These are phyloP conservation scores for Aurifilum marmelostoma DNA, from an alignment of 2,329 filamentous ascomycete genomes.

Conservation along the genomic window DNA sequence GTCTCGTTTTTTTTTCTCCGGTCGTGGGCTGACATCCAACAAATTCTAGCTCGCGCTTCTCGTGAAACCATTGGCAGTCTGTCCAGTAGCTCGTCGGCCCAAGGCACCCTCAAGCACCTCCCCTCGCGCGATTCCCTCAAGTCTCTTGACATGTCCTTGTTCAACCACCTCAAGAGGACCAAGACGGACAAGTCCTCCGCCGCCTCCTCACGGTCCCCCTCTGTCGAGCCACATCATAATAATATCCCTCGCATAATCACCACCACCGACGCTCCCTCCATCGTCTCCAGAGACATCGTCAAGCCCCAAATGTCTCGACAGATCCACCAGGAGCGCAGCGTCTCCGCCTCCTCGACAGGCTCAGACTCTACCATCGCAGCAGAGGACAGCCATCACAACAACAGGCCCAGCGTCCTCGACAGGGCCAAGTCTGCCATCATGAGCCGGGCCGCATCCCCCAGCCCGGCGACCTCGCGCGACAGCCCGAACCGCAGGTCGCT, in stretches of 20 bases:
- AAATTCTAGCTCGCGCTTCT: constrained; percentile 13
- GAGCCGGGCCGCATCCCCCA: constrained; percentile 25
- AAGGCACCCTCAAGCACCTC: constrained; percentile 26
- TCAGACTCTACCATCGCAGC: constrained; percentile 28
- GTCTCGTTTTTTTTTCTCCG: neutral
- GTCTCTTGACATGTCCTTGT: constrained; percentile 29
- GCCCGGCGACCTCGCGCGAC: constrained; percentile 23
- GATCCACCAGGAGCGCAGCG: constrained; percentile 23
- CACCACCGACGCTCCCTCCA: constrained; percentile 29
- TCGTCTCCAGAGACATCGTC: constrained; percentile 25
- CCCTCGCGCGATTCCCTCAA: constrained; percentile 28
- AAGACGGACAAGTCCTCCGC: constrained; percentile 26
- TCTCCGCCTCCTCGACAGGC: constrained; percentile 26
- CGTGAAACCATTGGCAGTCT: constrained; percentile 26
- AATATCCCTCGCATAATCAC: constrained; percentile 28
- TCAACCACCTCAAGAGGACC: constrained; percentile 28
- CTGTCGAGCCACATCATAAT: constrained; percentile 23
- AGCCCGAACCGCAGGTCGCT: constrained; percentile 22
- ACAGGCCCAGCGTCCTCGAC: constrained; percentile 23
- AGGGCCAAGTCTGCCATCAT: constrained; percentile 26
- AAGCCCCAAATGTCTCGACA: constrained; percentile 28
- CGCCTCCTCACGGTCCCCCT: constrained; percentile 24
- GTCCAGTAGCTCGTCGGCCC: constrained; percentile 28
- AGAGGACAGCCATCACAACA: constrained; percentile 22
- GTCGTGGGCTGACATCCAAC: constrained; percentile 23